Evolutionary conservation across 768 basidiomycete species (phyloP).

Genomic region (Podaxis pistillaris): DNA sequence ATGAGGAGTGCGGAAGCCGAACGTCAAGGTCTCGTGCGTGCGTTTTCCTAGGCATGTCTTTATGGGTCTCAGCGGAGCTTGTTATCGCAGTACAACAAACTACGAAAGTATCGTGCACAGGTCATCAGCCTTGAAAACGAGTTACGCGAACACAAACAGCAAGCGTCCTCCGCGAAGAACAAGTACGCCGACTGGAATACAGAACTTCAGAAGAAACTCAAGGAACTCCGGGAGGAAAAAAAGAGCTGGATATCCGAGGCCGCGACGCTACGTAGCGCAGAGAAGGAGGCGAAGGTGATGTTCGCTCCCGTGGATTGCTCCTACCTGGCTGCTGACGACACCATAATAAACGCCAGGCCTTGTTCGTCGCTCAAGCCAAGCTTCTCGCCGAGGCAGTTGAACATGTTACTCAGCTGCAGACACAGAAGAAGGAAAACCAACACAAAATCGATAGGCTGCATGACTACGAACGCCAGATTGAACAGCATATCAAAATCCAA

Average conservation of each 20-base stretch:
- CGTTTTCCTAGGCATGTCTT: neutral
- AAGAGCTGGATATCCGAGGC: constrained; percentile 73
- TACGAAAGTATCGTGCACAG: constrained; percentile 72
- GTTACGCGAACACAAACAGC: constrained; percentile 69
- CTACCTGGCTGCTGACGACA: neutral
- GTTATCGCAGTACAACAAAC: constrained; percentile 66
- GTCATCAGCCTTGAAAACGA: constrained; percentile 67
- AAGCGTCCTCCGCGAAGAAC: constrained; percentile 69
- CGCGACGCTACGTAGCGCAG: constrained; percentile 60
- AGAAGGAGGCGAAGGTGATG: constrained; percentile 67
- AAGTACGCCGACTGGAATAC: constrained; percentile 84
- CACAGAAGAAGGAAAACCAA: constrained; percentile 71
- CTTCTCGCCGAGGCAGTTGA: constrained; percentile 67
- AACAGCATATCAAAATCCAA: constrained; percentile 75
- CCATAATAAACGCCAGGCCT: constrained; percentile 41
- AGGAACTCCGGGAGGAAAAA: constrained; percentile 76
- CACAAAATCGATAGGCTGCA: constrained; percentile 78
- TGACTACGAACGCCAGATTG: constrained; percentile 88
- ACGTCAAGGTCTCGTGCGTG: constrained; percentile 72
- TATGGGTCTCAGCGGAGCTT: neutral
- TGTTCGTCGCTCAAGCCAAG: constrained; percentile 66
- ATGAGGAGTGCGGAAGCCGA: constrained; percentile 78
- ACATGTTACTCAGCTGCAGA: constrained; percentile 70
- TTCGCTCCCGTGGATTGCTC: neutral
- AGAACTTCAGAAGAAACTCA: constrained; percentile 75